Evolutionary conservation across 106 monocot species (phyloP).

Genomic region (Narthecium ossifragum): DNA sequence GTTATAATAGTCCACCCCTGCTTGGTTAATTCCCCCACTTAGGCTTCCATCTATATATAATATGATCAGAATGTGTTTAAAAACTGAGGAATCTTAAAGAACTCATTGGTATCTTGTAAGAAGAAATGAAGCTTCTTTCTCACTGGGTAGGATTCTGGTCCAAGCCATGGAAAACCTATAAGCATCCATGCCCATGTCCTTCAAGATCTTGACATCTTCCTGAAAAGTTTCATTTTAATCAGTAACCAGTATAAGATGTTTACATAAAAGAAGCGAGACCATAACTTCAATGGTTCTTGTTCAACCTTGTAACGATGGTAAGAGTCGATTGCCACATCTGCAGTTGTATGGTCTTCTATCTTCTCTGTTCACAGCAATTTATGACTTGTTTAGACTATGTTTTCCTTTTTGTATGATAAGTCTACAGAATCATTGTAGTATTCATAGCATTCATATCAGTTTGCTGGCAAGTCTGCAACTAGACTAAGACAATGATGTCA

Average conservation of each 20-base stretch:
- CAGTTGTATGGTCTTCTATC: constrained; percentile 20
- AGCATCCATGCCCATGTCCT: constrained; percentile 1
- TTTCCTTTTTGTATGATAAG: too few species aligned
- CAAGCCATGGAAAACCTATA: constrained; percentile 7
- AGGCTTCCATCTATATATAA: constrained; percentile 22
- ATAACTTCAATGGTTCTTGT: too few species aligned
- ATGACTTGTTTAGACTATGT: too few species aligned
- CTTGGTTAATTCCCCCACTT: constrained; percentile 24
- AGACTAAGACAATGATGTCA: too few species aligned
- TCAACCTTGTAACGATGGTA: constrained; percentile 43
- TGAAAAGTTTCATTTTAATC: too few species aligned
- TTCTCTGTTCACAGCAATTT: constrained; percentile 16
- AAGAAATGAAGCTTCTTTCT: too few species aligned
- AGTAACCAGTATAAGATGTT: too few species aligned
- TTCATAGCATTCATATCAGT: too few species aligned
- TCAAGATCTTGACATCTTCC: constrained; percentile 19
- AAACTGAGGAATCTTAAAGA: not conserved
- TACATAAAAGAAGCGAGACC: too few species aligned
- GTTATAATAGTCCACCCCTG: constrained; percentile 20
- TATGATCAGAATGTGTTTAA: not conserved
- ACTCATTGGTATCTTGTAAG: too few species aligned
- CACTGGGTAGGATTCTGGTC: constrained; percentile 21
- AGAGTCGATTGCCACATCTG: constrained; percentile 29
- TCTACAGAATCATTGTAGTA: too few species aligned
- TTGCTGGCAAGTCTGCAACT: too few species aligned